Base-by-base conservation (phyloP, 129 eudicot genomes). In the Escallonia herrerae region DNA sequence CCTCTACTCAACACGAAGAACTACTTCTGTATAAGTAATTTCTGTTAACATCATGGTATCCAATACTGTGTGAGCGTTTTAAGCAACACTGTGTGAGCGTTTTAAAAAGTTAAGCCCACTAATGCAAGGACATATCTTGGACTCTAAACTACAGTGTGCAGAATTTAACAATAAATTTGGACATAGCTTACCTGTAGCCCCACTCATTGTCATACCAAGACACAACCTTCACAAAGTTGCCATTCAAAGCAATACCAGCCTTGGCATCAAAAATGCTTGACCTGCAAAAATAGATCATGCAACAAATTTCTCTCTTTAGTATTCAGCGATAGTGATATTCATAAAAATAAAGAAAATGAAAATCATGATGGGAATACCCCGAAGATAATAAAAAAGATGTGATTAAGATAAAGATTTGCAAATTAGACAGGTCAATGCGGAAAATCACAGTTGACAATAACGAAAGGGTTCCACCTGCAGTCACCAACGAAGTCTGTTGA, bases 141-240 rank as follows among this genome's bases (percentile, higher is more conserved):
- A 9, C 52, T 7, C 52, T 7, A 9, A 48, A 48, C 8, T 48
- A 48, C 8, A 13, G 8, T 48, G 8, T 48, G 3, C 12, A 8
- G 12, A 7, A 48, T 48, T 13, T 8, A 48, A 48, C 3, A 10
- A 10, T 50, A 4, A 6, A 4, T 5, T 5, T 41, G 51, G 10
- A n/a, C 6, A 59, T 46, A 5, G 11, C 51, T 44, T 68, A 89
- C 96, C 96, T 89, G 83, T 88, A 88, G 66, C 96, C 96, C 91
- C 96, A 88, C 80, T 88, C 96, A 14, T 88, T 88, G 67, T 88
- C 96, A 67, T 89, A 89, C 96, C 96, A 85, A 58, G 96, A 84
- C 55, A 89, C 96, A 67, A 85, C 78, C 76, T 89, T 89, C 71
- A 89, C 93, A 82, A 89, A 89, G 75, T 85, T 89, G 56, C 80